Conservation (phyloP, 1,139 yeast species). For the Zygosaccharomyces pseudobailii region DNA sequence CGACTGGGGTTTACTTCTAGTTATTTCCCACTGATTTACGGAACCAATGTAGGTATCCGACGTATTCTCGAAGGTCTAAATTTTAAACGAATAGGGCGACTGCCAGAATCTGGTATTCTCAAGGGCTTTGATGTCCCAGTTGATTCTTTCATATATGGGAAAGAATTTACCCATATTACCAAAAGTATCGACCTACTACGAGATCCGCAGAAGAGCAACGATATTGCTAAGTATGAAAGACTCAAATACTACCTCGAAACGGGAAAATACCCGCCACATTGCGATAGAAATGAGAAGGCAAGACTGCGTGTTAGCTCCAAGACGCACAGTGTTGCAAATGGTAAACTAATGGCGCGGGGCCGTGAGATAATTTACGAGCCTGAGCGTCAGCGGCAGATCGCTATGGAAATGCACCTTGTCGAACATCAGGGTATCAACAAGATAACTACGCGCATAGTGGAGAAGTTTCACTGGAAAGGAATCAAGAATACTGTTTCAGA, state of each 20-base stretch:
- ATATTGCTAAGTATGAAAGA: constrained; percentile 53
- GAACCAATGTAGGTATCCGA: constrained; percentile 78
- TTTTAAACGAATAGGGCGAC: constrained; percentile 71
- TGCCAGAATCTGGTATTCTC: constrained; percentile 80
- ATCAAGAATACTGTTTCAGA: constrained; percentile 83
- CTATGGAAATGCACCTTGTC: constrained; percentile 61
- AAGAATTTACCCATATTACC: constrained; percentile 39
- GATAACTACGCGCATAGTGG: constrained; percentile 73
- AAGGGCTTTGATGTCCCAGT: constrained; percentile 81
- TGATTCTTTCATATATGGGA: constrained; percentile 74
- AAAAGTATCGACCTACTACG: constrained; percentile 30
- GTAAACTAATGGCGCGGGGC: constrained; percentile 57
- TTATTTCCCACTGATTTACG: constrained; percentile 82
- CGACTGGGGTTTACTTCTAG: constrained; percentile 79
- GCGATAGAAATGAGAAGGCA: constrained; percentile 79
- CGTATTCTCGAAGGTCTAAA: constrained; percentile 74
- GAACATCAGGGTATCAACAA: constrained; percentile 89
- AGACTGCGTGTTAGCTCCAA: constrained; percentile 77
- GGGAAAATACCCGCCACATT: constrained; percentile 79
- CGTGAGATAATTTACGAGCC: constrained; percentile 79
- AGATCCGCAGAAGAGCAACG: constrained; percentile 27
- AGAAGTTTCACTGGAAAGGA: constrained; percentile 84
- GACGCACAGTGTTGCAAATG: constrained; percentile 66
- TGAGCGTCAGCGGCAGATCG: constrained; percentile 66
- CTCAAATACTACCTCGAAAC: constrained; percentile 75